Evolutionary conservation across 805 yeast genomes (phyloP).

Genomic region (Clavispora asparagi): DNA sequence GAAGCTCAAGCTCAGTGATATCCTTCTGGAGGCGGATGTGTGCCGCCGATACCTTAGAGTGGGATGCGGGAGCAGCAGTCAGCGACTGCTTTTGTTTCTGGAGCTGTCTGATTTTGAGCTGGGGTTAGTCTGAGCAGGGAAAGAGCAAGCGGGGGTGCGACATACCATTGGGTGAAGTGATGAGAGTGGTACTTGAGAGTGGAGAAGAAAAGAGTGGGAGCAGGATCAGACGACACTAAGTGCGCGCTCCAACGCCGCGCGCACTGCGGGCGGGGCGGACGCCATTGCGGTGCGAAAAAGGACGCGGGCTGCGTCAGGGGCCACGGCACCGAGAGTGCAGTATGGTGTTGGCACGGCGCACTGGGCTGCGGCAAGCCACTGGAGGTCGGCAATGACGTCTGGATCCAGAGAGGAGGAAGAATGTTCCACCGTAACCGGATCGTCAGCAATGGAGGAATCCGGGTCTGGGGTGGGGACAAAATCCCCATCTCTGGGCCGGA

Average conservation of each 20-base stretch:
- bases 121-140: slow-evolving; percentile 2
- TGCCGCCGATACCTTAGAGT: slow-evolving; percentile 44
- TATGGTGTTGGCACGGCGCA: not conserved
- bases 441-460: too few species aligned
- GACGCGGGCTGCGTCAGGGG: not conserved
- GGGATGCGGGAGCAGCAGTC: not conserved
- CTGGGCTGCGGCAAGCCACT: not conserved
- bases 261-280: not conserved
- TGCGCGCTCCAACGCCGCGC: not conserved
- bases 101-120: slow-evolving; percentile 22
- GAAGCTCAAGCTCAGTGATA: slow-evolving; percentile 62
- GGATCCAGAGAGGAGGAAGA: not conserved
- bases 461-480: too few species aligned
- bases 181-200: not conserved
- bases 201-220: not conserved
- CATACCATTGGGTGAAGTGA: not conserved
- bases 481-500: too few species aligned
- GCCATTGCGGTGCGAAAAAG: not conserved
- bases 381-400: not conserved
- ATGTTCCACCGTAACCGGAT: too few species aligned
- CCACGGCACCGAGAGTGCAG: not conserved
- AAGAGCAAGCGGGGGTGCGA: not conserved
- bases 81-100: slow-evolving; percentile 17
- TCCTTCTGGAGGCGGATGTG: slow-evolving; percentile 75
- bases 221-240: not conserved